Evolutionary conservation across 2,329 filamentous ascomycete species (phyloP), one percentile per base, ranked within the genome.

Genomic region (Talaromyces sp.): DNA sequence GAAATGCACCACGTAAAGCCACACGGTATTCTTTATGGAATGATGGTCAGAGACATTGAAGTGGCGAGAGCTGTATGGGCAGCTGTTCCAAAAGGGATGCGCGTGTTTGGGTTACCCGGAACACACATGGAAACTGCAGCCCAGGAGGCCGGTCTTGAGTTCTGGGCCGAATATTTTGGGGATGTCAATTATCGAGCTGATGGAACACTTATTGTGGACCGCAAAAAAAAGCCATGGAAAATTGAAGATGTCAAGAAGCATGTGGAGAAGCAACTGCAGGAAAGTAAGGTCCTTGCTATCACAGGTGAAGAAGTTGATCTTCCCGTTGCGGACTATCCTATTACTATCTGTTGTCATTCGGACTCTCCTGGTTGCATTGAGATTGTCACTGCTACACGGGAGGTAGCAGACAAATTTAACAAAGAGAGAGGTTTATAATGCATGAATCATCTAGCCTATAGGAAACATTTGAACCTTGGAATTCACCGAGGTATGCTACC

Each of bases 1-100:
- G 75, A 79, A 15, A 73, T 90, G 31, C 81, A 87, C 68, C 87
- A 89, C 68, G 83, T 89, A 47, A 89, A 88, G 72, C 85, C 86
- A 2, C 86, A 89, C 64, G 86, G 86, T 4, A 81, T 85, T 25
- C 77, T 89, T 1, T 88, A 87, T 70, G 83, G 83, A 4, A 85
- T 85, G 82, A 84, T 83, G 77, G 82, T 80, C 67, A 73, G 83
- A 66, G 81, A 86, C 68, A 77, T 78, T 61, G 82, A 84, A 13
- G 76, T 82, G 2, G 84, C 84, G 39, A 77, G 78, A 52, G 85
- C 84, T 0, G 84, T 86, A 1, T 84, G 85, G 72, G 73, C 74
- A n/a, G 84, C 80, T 3, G 80, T 86, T 35, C 84, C 84, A 0
- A 77, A 78, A 50, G 83, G 82, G 0, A 78, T 79, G 0, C 79